Percentiles rank a stretch among this genome's conserved stretches.
These are phyloP conservation scores for Elaeis oleifera DNA, from an alignment of 202 grass and related monocot species.

Conservation along the genomic window DNA sequence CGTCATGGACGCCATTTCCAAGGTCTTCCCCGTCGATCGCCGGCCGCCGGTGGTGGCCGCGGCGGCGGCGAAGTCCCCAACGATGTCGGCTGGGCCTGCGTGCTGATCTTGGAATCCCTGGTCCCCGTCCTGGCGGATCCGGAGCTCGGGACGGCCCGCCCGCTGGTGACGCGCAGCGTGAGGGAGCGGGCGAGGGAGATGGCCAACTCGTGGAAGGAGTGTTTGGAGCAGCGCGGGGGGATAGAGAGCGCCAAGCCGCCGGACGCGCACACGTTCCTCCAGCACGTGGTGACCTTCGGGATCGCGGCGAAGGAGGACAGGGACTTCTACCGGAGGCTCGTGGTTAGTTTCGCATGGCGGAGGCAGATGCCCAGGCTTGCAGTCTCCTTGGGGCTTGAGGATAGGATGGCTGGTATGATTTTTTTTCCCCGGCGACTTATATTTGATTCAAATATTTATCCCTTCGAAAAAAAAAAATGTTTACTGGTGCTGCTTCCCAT, in stretches of 20 bases:
- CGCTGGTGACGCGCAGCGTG: conserved; percentile 37
- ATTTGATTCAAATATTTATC: too few relatives aligned
- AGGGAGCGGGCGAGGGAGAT: conserved; percentile 46
- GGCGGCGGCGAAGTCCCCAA: conserved; percentile 34
- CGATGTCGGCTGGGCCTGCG: conserved; percentile 71
- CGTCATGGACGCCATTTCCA: conserved; percentile 53
- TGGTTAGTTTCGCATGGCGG: conserved; percentile 71
- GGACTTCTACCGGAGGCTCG: conserved; percentile 48
- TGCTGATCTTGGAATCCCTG: conserved; percentile 61
- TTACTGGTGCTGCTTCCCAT: too few relatives aligned
- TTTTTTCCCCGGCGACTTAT: background rate
- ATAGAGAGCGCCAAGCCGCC: conserved; percentile 62
- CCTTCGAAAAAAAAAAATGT: too few relatives aligned
- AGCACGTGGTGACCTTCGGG: conserved; percentile 58
- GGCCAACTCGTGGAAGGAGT: conserved; percentile 71
- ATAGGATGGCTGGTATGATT: conserved; percentile 61
- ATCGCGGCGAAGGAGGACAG: conserved; percentile 54
- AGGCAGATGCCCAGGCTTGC: conserved; percentile 81
- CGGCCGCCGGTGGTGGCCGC: background rate
- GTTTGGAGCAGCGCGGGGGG: conserved; percentile 45
- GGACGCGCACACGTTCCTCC: conserved; percentile 66
- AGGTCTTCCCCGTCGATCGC: conserved; percentile 54
- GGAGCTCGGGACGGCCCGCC: conserved; percentile 40
- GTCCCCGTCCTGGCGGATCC: conserved; percentile 55
- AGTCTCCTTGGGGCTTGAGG: conserved; percentile 58